Conservation (phyloP, 2,329 filamentous ascomycete species). For the Berkeleyomyces basicola region DNA sequence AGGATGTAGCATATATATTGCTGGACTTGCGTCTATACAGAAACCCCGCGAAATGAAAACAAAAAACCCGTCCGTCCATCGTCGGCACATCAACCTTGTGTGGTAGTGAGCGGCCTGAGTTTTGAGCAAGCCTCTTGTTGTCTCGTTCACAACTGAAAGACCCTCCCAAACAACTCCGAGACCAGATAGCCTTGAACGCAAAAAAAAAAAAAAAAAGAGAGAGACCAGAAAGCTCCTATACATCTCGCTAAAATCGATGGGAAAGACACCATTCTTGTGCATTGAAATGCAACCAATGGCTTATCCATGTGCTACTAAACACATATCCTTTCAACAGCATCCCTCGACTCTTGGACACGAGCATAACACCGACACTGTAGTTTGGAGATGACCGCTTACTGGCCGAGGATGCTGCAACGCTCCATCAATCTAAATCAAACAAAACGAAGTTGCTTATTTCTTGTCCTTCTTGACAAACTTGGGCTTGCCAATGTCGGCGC, state of each 20-base stretch:
- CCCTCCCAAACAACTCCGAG: neutral
- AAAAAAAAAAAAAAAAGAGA: neutral
- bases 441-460: constrained; percentile 8
- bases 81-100: neutral
- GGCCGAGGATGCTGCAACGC: neutral
- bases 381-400: neutral
- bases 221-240: too few relatives aligned
- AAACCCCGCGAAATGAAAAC: neutral
- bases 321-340: neutral
- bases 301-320: neutral
- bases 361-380: neutral
- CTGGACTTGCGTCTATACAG: neutral
- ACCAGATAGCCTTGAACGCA: neutral
- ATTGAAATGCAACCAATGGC: neutral
- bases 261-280: too few relatives aligned
- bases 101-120: neutral
- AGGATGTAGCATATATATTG: neutral
- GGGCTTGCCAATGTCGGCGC: constrained; percentile 68
- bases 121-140: neutral
- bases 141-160: neutral
- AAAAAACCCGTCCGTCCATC: neutral
- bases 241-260: too few relatives aligned
- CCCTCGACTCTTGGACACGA: neutral
- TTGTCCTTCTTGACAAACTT: constrained; percentile 54
- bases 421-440: neutral